phyloP scores from a whole-genome alignment of 1,284 basidiomycete species.

The Ganoderma resinaceum region DNA sequence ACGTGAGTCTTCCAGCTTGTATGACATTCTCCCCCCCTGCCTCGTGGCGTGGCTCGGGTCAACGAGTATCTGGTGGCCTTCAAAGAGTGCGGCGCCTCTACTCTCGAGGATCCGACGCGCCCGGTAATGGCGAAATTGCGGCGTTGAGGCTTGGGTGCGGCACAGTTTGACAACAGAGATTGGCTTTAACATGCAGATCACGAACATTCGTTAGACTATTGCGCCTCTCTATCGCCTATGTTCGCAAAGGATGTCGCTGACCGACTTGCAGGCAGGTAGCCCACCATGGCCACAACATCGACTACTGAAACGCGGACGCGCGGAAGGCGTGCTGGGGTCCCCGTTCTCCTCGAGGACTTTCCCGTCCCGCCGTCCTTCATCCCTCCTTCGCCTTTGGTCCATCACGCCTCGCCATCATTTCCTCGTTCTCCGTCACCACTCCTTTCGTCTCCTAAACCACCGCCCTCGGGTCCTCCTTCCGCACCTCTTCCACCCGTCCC shows the following conservation, averaged over 20 bases:
- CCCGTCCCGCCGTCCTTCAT: slow-evolving; percentile 60
- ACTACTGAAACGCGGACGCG: slow-evolving; percentile 32
- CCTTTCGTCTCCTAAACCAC: slow-evolving; percentile 24
- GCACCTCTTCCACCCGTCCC: slow-evolving; percentile 59
- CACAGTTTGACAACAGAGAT: neutral
- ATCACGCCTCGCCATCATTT: slow-evolving; percentile 18
- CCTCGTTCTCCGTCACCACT: slow-evolving; percentile 27
- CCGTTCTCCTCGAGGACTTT: slow-evolving; percentile 55
- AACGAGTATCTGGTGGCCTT: slow-evolving; percentile 3
- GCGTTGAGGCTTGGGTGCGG: slow-evolving; percentile 3
- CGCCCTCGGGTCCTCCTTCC: slow-evolving; percentile 48
- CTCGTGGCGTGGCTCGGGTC: neutral
- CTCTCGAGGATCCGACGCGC: neutral
- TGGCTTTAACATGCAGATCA: neutral
- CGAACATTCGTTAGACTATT: neutral
- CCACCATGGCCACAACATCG: slow-evolving; percentile 33
- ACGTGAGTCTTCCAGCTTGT: slow-evolving; percentile 27
- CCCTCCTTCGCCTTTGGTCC: slow-evolving; percentile 44
- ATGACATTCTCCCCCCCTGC: slow-evolving; percentile 13
- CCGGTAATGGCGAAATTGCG: neutral
- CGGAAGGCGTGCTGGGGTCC: slow-evolving; percentile 40
- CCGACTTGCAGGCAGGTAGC: neutral
- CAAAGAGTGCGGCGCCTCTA: neutral
- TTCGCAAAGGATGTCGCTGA: slow-evolving; percentile 17
- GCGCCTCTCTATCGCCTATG: neutral